Base-by-base conservation (phyloP, 2,329 filamentous ascomycete species). In the Cytospora piceicola region DNA sequence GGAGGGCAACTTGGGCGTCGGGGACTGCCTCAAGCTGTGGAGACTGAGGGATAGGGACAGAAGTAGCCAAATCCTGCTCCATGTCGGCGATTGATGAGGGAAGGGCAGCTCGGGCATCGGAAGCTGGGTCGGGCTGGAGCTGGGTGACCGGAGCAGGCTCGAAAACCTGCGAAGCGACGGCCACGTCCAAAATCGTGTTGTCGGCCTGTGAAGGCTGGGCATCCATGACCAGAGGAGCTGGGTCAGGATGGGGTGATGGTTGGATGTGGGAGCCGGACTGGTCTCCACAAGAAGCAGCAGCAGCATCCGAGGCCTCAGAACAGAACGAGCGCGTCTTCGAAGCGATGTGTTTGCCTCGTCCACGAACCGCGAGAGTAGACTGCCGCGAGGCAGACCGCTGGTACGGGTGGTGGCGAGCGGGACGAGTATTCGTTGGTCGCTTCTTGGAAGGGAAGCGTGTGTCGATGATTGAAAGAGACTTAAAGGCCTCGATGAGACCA, bases 341-440 rank as follows among this genome's bases (percentile, higher is more conserved):
- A 7, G 46, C 46, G 46, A 49, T 49, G n/a, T 12, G 7, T 49
- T 49, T 49, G 46, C 46, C n/a, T 49, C 46, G 46, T 22, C n/a
- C n/a, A 20, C 46, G n/a, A 49, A 49, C n/a, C 9, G 46, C 6
- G 46, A 46, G 42, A 22, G n/a, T 17, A 22, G 20, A 22, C 42
- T 46, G 20, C 42, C 42, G 20, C 42, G 46, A 49, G n/a, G n/a
- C n/a, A 49, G 46, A 24, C 9, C 46, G 46, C 46, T 20, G n/a
- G 46, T 24, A 24, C 46, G 46, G 46, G 46, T 49, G 46, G 46
- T 49, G n/a, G 20, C 46, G 46, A 49, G n/a, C 46, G n/a, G 46
- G 46, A 9, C 46, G 46, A 22, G n/a, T 24, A 9, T 24, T 24
- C 11, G 46, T 24, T 14, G n/a, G 46, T 22, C 46, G 46, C 46